A percentile compares a stretch with the other conserved stretches of the same genome.
These are phyloP conservation scores for Dictyostelium firmibasis DNA, from an alignment of 78 protist species.

Conservation along the genomic window DNA sequence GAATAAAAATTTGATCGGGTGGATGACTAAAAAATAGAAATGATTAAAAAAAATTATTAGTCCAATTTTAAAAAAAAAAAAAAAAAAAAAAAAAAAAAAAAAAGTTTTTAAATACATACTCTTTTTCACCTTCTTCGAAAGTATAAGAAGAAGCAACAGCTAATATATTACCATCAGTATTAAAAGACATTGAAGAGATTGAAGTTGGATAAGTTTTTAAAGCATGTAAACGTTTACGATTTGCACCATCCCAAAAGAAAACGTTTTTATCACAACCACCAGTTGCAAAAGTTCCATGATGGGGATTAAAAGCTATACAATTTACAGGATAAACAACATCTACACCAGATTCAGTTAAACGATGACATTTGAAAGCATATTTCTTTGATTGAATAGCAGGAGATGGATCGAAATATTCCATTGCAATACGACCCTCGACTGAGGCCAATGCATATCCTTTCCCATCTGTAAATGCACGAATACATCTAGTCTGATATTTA, in stretches of 20 bases:
- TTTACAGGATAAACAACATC: slow-evolving; percentile 95
- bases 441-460: slow-evolving; percentile 89
- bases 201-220: slow-evolving; percentile 80
- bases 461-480: slow-evolving; percentile 75
- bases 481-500: slow-evolving; percentile 90
- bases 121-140: slow-evolving; percentile 94
- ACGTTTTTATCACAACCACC: slow-evolving; percentile 97
- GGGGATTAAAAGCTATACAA: slow-evolving; percentile 94
- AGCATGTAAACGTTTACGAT: slow-evolving; percentile 84
- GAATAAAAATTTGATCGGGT: slow-evolving; percentile 85
- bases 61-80: neutral
- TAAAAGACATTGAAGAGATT: slow-evolving; percentile 87
- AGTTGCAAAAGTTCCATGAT: slow-evolving; percentile 95
- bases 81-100: neutral
- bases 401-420: slow-evolving; percentile 91
- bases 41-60: neutral
- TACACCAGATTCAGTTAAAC: slow-evolving; percentile 64
- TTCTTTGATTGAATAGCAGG: slow-evolving; percentile 69
- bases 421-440: slow-evolving; percentile 95
- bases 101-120: slow-evolving; percentile 65
- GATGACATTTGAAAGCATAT: slow-evolving; percentile 97
- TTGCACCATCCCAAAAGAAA: slow-evolving; percentile 92
- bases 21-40: slow-evolving; percentile 58
- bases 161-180: slow-evolving; percentile 83
- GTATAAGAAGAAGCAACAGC: slow-evolving; percentile 96